Evolutionary conservation across 768 basidiomycete species (phyloP), one percentile per base, ranked within the genome.

Genomic region (Mycena kentingensis): DNA sequence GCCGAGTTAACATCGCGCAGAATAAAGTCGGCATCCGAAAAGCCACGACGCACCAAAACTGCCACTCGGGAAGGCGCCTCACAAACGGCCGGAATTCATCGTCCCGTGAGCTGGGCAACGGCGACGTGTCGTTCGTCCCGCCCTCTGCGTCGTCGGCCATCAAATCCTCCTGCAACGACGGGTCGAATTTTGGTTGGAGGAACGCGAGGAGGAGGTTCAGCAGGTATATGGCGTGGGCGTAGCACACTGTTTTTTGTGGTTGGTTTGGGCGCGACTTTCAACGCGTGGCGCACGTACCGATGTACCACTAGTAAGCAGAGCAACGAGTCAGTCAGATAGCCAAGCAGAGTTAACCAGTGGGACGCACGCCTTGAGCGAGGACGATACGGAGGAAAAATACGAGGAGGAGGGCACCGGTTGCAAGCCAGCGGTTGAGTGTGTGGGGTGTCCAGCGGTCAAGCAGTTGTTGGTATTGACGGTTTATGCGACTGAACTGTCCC

Each of bases 11-110:
- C n/a, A n/a, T n/a, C n/a, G 45, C 18, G 26, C 44, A 18, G 24
- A 36, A 42, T 11, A 37, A 15, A 5, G 5, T 28, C 21, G 16
- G 13, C 16, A 21, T 8, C 27, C 19, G 11, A 49, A 16, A 10
- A 36, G 13, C 38, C 5, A 34, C 13, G 41, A 70, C 79, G 60
- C 60, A 91, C 93, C 93, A 96, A 70, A 95, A 95, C 67, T 95
- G 90, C 91, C 93, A 96, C 73, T 96, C 93, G 28, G 97, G 97
- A 57, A 99, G 73, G 50, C 97, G 77, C 60, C 97, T 78, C 52
- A 99, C 94, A 69, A 99, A 99, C 5, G 97, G 97, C 54, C 95
- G 77, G 73, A 99, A 98, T 65, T 99, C 97, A 58, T 98, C 97
- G 65, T 99, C 96, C 44, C 76, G 72, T 52, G 77, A 72, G 72